Percentiles rank a stretch among this genome's conserved stretches.
Evolutionary conservation across 2,329 filamentous ascomycete genomes (phyloP).

Genomic region (Monilinia laxa): DNA sequence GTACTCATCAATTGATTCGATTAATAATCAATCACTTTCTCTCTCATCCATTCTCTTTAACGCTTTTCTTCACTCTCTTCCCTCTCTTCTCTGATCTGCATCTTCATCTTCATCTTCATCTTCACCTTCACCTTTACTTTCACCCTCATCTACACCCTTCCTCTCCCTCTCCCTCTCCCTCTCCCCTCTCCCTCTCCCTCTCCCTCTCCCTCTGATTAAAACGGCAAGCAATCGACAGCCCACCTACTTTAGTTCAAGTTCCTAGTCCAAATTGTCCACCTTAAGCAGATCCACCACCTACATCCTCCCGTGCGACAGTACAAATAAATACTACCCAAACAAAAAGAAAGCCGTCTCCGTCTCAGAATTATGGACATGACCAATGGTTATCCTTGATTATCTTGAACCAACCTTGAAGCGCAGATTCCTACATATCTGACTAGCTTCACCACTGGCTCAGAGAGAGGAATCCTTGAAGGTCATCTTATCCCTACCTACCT

Average conservation of each 20-base stretch:
- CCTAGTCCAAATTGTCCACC: not conserved
- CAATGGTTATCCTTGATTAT: not conserved
- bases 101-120: too few relatives aligned
- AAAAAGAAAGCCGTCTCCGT: not conserved
- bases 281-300: not conserved
- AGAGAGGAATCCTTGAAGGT: too few relatives aligned
- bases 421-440: not conserved
- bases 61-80: too few relatives aligned
- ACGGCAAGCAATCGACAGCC: not conserved
- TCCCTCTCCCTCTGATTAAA: not conserved
- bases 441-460: not conserved
- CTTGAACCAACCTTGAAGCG: not conserved
- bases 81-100: too few relatives aligned
- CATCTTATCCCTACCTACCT: not conserved
- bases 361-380: slow-evolving; percentile 5
- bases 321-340: not conserved
- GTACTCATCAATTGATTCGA: too few relatives aligned
- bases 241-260: not conserved
- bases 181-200: too few relatives aligned
- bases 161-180: too few relatives aligned
- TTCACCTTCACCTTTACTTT: too few relatives aligned
- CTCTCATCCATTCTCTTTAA: too few relatives aligned
- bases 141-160: too few relatives aligned
- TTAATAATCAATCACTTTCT: too few relatives aligned
- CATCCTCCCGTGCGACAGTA: not conserved